Percentiles rank a stretch among this genome's conserved stretches.
These are phyloP conservation scores for Hapsidospora chrysogenum DNA, from an alignment of 495 filamentous ascomycete species.

Conservation along the genomic window DNA sequence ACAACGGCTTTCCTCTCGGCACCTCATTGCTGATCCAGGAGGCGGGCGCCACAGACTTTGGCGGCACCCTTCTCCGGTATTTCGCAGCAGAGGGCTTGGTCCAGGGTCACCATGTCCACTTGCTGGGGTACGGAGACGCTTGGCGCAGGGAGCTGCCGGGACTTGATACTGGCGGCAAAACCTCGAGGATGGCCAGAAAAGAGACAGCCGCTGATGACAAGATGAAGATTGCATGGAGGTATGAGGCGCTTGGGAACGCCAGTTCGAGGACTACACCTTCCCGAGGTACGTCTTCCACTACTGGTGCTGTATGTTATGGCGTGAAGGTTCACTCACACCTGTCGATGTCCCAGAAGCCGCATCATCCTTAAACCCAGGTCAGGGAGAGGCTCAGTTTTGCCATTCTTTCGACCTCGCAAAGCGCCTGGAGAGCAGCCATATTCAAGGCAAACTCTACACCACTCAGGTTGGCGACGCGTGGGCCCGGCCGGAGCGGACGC, in stretches of 20 bases:
- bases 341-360: not conserved
- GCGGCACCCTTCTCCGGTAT: slow-evolving; percentile 65
- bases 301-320: not conserved
- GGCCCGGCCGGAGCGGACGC: slow-evolving; percentile 19
- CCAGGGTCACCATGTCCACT: slow-evolving; percentile 78
- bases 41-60: slow-evolving; percentile 87
- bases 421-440: not conserved
- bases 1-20: slow-evolving; percentile 75
- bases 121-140: slow-evolving; percentile 57
- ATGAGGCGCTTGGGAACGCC: slow-evolving; percentile 60
- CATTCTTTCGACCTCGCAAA: not conserved
- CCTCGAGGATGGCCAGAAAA: slow-evolving; percentile 19
- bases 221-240: slow-evolving; percentile 99
- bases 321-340: no score
- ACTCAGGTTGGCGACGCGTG: not conserved
- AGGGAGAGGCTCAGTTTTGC: slow-evolving; percentile 1
- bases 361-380: not conserved
- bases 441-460: slow-evolving; percentile 1
- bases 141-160: slow-evolving; percentile 80
- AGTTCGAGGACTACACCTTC: slow-evolving; percentile 32
- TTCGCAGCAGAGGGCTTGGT: slow-evolving; percentile 89
- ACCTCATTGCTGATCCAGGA: slow-evolving; percentile 75
- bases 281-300: slow-evolving; percentile 23
- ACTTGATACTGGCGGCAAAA: slow-evolving; percentile 32
- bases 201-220: slow-evolving; percentile 36